A percentile compares a stretch with the other conserved stretches of the same genome.
Evolutionary conservation across 495 filamentous ascomycete species (phyloP).

Genomic region (Entonaema liquescens): DNA sequence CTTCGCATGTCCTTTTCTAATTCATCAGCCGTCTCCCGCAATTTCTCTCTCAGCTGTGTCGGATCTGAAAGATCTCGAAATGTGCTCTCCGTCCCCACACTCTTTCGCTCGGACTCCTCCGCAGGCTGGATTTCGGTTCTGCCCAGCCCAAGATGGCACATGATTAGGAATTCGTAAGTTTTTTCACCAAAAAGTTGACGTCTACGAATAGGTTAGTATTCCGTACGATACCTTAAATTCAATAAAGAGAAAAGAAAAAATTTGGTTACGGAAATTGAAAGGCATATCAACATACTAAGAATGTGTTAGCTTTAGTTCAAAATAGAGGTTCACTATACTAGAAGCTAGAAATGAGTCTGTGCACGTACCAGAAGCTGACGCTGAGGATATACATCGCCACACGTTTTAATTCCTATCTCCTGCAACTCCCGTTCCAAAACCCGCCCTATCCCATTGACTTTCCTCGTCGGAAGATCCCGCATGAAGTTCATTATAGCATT

Average conservation of each 20-base stretch:
- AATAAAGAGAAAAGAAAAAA: too few species aligned
- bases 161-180: conserved; percentile 83
- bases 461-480: conserved; percentile 79
- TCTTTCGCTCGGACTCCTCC: conserved; percentile 91
- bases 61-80: conserved; percentile 82
- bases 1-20: conserved; percentile 85
- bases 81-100: conserved; percentile 91
- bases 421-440: conserved; percentile 94
- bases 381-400: conserved; percentile 85
- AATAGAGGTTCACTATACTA: conserved; percentile 22
- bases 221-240: background rate
- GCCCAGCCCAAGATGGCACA: conserved; percentile 86
- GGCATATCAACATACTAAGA: conserved; percentile 23
- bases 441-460: conserved; percentile 92
- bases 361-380: conserved; percentile 67
- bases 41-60: conserved; percentile 74
- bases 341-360: background rate
- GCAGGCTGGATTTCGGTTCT: conserved; percentile 87
- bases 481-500: conserved; percentile 84
- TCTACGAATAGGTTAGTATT: conserved; percentile 19
- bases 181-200: conserved; percentile 87
- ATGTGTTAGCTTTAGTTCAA: conserved; percentile 9
- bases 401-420: conserved; percentile 86
- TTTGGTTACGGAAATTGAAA: background rate
- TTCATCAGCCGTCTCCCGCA: conserved; percentile 82